Evolutionary conservation across 768 basidiomycete genomes (phyloP).

Genomic region (Dioszegia crocea): DNA sequence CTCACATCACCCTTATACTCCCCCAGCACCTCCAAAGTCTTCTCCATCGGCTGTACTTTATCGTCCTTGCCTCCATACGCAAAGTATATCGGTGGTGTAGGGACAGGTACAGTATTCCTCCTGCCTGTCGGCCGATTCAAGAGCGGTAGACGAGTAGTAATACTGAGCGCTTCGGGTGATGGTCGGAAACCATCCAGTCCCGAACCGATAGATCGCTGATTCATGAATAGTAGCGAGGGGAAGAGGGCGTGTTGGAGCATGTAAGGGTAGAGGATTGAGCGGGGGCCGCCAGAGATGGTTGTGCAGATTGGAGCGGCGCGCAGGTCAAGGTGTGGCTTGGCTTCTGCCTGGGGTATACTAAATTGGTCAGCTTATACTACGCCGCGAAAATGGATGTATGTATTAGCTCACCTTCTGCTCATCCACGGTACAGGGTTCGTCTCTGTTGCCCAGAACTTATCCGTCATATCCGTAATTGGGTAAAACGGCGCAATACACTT

Average conservation of each 20-base stretch:
- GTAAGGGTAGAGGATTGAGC: slow-evolving; percentile 41
- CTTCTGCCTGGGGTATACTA: slow-evolving; percentile 33
- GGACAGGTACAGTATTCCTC: not conserved
- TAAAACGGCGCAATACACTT: slow-evolving; percentile 45
- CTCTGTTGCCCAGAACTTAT: slow-evolving; percentile 41
- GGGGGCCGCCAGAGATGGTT: slow-evolving; percentile 34
- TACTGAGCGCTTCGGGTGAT: slow-evolving; percentile 26
- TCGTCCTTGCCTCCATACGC: slow-evolving; percentile 28
- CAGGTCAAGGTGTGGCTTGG: slow-evolving; percentile 32
- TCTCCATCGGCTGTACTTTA: slow-evolving; percentile 38
- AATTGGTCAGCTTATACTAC: not conserved
- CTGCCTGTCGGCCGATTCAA: not conserved
- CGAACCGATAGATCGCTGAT: slow-evolving; percentile 28
- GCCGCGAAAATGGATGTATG: not conserved
- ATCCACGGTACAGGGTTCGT: slow-evolving; percentile 41
- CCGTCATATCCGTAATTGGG: slow-evolving; percentile 42
- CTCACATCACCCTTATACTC: slow-evolving; percentile 9
- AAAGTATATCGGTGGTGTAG: slow-evolving; percentile 27
- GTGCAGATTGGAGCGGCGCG: slow-evolving; percentile 33
- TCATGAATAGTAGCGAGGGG: slow-evolving; percentile 36
- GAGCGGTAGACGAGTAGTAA: slow-evolving; percentile 26
- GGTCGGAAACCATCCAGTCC: slow-evolving; percentile 37
- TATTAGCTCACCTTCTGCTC: slow-evolving; percentile 20
- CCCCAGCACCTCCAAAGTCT: slow-evolving; percentile 27
- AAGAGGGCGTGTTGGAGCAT: slow-evolving; percentile 45